phyloP scores from a whole-genome alignment of 1,139 yeast species.

The Yamadazyma taylorii region DNA sequence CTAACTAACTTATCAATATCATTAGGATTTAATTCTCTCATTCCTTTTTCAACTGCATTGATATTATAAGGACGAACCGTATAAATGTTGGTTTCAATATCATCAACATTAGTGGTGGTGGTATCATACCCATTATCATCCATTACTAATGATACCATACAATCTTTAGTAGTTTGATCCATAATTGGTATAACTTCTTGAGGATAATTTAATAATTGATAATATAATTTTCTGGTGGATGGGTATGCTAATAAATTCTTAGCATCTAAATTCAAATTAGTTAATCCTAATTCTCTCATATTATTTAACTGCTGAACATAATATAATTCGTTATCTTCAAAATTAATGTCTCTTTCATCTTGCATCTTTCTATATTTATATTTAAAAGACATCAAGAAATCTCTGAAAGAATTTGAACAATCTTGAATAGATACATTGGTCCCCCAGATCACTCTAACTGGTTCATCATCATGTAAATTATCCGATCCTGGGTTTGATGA shows the following conservation, averaged over 20 bases:
- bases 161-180: constrained; percentile 95
- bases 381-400: constrained; percentile 82
- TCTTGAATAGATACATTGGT: constrained; percentile 93
- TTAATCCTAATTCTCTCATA: constrained; percentile 76
- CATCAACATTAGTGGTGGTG: constrained; percentile 47
- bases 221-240: constrained; percentile 73
- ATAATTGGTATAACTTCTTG: constrained; percentile 96
- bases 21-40: constrained; percentile 93
- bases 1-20: constrained; percentile 93
- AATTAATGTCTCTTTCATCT: constrained; percentile 33
- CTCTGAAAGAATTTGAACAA: constrained; percentile 74
- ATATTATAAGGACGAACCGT: constrained; percentile 87
- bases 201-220: constrained; percentile 88
- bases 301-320: constrained; percentile 72
- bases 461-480: constrained; percentile 49
- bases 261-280: constrained; percentile 84
- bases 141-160: constrained; percentile 75
- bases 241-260: constrained; percentile 75
- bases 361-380: constrained; percentile 65
- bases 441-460: constrained; percentile 96
- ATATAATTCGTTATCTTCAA: constrained; percentile 70
- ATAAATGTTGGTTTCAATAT: constrained; percentile 77
- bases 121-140: constrained; percentile 44
- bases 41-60: constrained; percentile 65
- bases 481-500: constrained; percentile 33